Evolutionary conservation across 768 basidiomycete species (phyloP).

Genomic region (Amanita thiersii): DNA sequence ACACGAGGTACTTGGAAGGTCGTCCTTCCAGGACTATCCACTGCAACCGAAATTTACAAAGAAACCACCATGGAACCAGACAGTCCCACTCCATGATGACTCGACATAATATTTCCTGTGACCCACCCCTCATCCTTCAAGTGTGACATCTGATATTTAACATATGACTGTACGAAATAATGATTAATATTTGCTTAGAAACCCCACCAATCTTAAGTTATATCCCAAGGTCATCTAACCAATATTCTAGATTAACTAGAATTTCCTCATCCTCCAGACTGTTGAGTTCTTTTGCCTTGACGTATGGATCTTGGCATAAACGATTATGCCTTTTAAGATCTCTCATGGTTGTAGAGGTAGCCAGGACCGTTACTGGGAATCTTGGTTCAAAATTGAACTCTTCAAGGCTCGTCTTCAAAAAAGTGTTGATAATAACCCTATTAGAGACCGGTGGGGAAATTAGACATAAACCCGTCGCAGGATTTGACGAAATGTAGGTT

Average conservation of each 20-base stretch:
- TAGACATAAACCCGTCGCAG: slow-evolving; percentile 54
- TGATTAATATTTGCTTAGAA: no score
- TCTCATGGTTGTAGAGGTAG: slow-evolving; percentile 22
- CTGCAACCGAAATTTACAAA: slow-evolving; percentile 22
- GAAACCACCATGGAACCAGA: slow-evolving; percentile 46
- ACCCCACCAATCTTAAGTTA: slow-evolving; percentile 21
- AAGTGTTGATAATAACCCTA: slow-evolving; percentile 17
- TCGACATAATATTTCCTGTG: no score
- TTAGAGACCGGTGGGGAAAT: slow-evolving; percentile 46
- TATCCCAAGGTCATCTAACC: slow-evolving; percentile 50
- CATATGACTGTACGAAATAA: no score
- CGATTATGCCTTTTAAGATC: slow-evolving; percentile 28
- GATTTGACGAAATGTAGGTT: slow-evolving; percentile 60
- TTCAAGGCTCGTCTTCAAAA: slow-evolving; percentile 26
- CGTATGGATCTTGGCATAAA: slow-evolving; percentile 30
- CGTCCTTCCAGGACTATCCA: slow-evolving; percentile 55
- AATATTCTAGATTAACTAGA: slow-evolving; percentile 34
- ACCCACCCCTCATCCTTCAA: no score
- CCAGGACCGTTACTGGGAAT: slow-evolving; percentile 53
- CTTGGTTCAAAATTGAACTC: slow-evolving; percentile 57
- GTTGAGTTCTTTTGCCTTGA: slow-evolving; percentile 28
- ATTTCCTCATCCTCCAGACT: slow-evolving; percentile 28
- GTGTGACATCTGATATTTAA: no score
- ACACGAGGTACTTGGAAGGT: slow-evolving; percentile 59
- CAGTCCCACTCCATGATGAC: no score